Evolutionary conservation across 768 basidiomycete species (phyloP).

Genomic region (Polyporus arcularius): DNA sequence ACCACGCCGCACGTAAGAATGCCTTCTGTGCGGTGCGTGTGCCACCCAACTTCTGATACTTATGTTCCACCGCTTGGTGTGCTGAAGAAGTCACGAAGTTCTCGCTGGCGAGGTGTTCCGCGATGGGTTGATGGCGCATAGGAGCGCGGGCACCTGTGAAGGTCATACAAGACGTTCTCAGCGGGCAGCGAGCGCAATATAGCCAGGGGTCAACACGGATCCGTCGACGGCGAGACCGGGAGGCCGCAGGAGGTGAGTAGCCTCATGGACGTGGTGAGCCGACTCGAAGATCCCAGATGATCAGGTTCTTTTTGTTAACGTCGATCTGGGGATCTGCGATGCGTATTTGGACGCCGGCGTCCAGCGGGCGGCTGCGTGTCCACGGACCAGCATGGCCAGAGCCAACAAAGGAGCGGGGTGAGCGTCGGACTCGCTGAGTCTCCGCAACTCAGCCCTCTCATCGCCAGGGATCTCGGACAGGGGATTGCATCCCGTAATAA

Average conservation of each 20-base stretch:
- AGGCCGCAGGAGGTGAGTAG: conserved; percentile 15
- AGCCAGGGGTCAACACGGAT: background rate
- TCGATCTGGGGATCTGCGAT: conserved; percentile 18
- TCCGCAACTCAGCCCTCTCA: conserved; percentile 3
- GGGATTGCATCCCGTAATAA: conserved; percentile 12
- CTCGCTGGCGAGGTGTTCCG: background rate
- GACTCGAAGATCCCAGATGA: conserved; percentile 10
- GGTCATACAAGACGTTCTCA: background rate
- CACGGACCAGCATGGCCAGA: background rate
- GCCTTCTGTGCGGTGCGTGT: background rate
- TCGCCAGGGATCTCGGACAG: conserved; percentile 5
- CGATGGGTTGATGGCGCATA: background rate
- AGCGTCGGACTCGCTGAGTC: conserved; percentile 9
- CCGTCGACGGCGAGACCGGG: background rate
- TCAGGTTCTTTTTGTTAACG: conserved; percentile 20
- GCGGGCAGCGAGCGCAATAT: background rate
- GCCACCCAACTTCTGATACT: conserved; percentile 16
- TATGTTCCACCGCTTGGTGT: conserved; percentile 9
- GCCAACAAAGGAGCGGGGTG: conserved; percentile 17
- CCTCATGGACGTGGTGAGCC: conserved; percentile 17
- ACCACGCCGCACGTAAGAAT: background rate
- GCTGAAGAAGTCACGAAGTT: background rate
- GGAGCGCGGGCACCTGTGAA: background rate
- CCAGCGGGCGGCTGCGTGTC: background rate
- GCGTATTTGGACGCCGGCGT: conserved; percentile 6